Conservation (phyloP, 2,329 filamentous ascomycete species). For the Cephalotrichum gorgonifer region DNA sequence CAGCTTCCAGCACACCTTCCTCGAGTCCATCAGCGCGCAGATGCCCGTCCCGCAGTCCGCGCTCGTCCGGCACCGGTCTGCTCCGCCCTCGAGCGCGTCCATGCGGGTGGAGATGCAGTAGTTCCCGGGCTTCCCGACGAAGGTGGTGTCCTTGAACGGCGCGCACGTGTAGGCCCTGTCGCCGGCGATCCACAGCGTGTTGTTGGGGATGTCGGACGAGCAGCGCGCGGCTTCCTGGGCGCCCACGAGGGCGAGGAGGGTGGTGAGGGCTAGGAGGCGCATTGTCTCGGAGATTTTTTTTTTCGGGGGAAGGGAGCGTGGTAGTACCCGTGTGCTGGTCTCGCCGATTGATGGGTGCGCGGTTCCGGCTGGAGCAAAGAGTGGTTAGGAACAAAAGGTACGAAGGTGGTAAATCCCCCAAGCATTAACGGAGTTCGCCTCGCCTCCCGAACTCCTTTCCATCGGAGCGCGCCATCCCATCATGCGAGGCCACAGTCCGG, state of each 20-base stretch:
- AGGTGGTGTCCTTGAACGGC: not conserved
- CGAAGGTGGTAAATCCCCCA: too few species aligned
- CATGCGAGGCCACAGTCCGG: too few species aligned
- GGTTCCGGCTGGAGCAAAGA: too few species aligned
- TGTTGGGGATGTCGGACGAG: not conserved
- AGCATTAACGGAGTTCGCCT: too few species aligned
- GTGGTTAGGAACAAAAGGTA: too few species aligned
- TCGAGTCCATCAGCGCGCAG: not conserved
- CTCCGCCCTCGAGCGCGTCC: not conserved
- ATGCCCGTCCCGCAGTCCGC: not conserved
- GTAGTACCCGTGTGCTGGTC: not conserved
- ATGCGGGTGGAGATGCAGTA: constrained; percentile 1
- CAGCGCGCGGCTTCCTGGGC: not conserved
- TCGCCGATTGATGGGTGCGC: too few species aligned
- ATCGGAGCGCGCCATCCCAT: too few species aligned
- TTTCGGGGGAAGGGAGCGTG: not conserved
- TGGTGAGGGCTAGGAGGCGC: not conserved
- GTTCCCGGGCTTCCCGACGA: not conserved
- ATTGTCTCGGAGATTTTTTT: too few species aligned
- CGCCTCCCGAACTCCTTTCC: too few species aligned
- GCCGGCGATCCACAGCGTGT: constrained; percentile 3
- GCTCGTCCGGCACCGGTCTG: not conserved
- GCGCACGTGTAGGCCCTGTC: constrained; percentile 3
- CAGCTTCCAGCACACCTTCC: constrained; percentile 2
- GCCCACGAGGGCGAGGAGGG: not conserved